These are phyloP conservation scores for Neckera pumila DNA, from an alignment of 225 moss, liverwort and hornwort species.

Conservation along the genomic window DNA sequence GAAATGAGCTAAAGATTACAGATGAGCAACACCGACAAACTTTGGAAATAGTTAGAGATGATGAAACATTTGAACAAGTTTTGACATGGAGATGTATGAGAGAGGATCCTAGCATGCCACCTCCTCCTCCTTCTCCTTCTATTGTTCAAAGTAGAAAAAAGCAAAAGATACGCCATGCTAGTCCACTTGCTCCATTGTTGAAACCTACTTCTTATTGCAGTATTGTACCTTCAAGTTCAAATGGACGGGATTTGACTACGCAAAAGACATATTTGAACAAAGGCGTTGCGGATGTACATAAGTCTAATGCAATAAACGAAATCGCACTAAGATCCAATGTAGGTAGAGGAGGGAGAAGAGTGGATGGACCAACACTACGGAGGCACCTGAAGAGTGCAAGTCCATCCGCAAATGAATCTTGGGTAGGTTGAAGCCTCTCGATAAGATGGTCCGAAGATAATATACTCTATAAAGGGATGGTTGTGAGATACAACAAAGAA, in stretches of 20 bases:
- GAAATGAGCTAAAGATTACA: slow-evolving; percentile 54
- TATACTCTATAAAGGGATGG: slow-evolving; percentile 42
- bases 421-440: slow-evolving; percentile 44
- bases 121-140: slow-evolving; percentile 24
- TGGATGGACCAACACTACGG: neutral
- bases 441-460: slow-evolving; percentile 57
- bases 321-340: neutral
- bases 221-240: too few relatives aligned
- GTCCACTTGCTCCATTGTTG: neutral
- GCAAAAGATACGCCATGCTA: slow-evolving; percentile 32
- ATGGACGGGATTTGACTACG: fast-evolving
- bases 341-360: neutral
- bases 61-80: slow-evolving; percentile 28
- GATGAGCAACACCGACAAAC: slow-evolving; percentile 53
- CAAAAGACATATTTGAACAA: neutral
- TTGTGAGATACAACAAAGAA: slow-evolving; percentile 26
- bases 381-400: neutral
- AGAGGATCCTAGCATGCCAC: neutral
- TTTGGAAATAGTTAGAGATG: slow-evolving; percentile 21
- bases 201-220: fast-evolving
- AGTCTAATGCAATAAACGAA: neutral
- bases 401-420: slow-evolving; percentile 20
- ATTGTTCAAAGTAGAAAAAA: slow-evolving; percentile 38
- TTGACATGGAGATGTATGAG: slow-evolving; percentile 22
- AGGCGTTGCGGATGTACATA: neutral